These are phyloP conservation scores for Calonectria montana DNA, from an alignment of 2,329 filamentous ascomycete species.

Conservation along the genomic window DNA sequence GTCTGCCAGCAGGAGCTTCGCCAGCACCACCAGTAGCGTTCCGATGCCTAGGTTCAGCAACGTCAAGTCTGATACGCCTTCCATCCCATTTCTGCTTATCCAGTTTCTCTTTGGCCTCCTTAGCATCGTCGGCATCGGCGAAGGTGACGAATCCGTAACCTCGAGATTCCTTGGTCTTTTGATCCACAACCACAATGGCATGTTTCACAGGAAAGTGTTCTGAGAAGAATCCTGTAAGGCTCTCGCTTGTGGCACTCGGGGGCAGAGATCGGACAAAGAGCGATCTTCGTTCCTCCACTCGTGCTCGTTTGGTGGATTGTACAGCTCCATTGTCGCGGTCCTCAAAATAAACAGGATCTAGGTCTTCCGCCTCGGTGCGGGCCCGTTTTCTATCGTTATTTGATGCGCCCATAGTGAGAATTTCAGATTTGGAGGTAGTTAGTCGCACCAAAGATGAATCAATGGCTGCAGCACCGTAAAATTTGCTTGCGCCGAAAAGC, in stretches of 20 bases:
- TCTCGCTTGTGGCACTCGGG: conserved; percentile 80
- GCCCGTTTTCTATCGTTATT: conserved; percentile 51
- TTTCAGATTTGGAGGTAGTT: background rate
- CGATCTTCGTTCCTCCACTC: conserved; percentile 73
- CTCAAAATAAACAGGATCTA: conserved; percentile 43
- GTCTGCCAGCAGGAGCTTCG: conserved; percentile 57
- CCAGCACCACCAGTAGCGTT: conserved; percentile 60
- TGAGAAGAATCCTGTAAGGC: conserved; percentile 89
- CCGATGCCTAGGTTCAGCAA: conserved; percentile 87
- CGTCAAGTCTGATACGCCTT: conserved; percentile 84
- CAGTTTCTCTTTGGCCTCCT: conserved; percentile 82
- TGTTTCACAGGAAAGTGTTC: conserved; percentile 96
- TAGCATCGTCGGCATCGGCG: conserved; percentile 90
- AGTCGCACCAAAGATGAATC: conserved; percentile 3
- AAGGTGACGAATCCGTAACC: conserved; percentile 98
- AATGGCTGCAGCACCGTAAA: conserved; percentile 22
- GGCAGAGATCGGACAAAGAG: conserved; percentile 94
- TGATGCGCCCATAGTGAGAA: conserved; percentile 42
- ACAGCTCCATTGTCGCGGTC: conserved; percentile 47
- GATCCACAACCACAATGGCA: conserved; percentile 90
- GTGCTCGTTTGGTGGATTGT: conserved; percentile 63
- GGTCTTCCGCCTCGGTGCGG: conserved; percentile 48
- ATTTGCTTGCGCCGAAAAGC: conserved; percentile 22
- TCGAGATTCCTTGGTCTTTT: conserved; percentile 85
- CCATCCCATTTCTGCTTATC: conserved; percentile 83